Evolutionary conservation across 2,329 filamentous ascomycete species (phyloP).

Genomic region (Beauveria scarabaeidicola): DNA sequence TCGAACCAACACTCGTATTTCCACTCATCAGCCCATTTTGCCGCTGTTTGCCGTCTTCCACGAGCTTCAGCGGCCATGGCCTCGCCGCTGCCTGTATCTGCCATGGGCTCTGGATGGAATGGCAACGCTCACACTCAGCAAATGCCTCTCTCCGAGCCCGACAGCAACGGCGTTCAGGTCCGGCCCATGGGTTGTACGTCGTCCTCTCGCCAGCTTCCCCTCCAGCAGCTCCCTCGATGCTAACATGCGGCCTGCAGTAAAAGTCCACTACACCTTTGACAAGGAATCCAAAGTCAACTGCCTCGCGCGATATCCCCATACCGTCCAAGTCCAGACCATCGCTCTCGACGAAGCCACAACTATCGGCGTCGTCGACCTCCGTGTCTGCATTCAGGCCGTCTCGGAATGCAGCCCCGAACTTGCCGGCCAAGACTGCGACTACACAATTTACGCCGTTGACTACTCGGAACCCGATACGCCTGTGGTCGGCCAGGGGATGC

Average conservation of each 20-base stretch:
- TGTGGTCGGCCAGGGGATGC: slow-evolving; percentile 88
- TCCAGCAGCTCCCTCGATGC: neutral
- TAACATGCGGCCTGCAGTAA: slow-evolving; percentile 51
- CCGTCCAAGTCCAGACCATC: slow-evolving; percentile 71
- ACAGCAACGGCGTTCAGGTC: slow-evolving; percentile 45
- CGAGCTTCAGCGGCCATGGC: slow-evolving; percentile 26
- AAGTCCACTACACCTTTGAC: slow-evolving; percentile 95
- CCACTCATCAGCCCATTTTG: slow-evolving; percentile 1
- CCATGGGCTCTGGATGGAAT: slow-evolving; percentile 24
- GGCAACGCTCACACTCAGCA: slow-evolving; percentile 21
- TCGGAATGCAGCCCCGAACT: slow-evolving; percentile 76
- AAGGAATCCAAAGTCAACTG: slow-evolving; percentile 81
- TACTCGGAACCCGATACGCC: slow-evolving; percentile 93
- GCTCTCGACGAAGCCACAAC: slow-evolving; percentile 69
- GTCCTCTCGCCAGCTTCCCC: slow-evolving; percentile 16
- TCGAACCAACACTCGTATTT: neutral
- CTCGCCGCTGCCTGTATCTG: slow-evolving; percentile 28
- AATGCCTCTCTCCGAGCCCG: slow-evolving; percentile 24
- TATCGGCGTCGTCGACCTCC: slow-evolving; percentile 82
- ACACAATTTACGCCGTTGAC: slow-evolving; percentile 94
- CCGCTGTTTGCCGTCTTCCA: neutral
- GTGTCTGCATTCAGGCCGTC: slow-evolving; percentile 79
- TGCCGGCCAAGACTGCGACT: slow-evolving; percentile 61
- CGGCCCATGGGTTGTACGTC: slow-evolving; percentile 60
- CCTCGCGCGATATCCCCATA: slow-evolving; percentile 74